Percentiles rank a stretch among this genome's conserved stretches.
These are phyloP conservation scores for Populus nigra DNA, from an alignment of 345 rosid species.

Conservation along the genomic window DNA sequence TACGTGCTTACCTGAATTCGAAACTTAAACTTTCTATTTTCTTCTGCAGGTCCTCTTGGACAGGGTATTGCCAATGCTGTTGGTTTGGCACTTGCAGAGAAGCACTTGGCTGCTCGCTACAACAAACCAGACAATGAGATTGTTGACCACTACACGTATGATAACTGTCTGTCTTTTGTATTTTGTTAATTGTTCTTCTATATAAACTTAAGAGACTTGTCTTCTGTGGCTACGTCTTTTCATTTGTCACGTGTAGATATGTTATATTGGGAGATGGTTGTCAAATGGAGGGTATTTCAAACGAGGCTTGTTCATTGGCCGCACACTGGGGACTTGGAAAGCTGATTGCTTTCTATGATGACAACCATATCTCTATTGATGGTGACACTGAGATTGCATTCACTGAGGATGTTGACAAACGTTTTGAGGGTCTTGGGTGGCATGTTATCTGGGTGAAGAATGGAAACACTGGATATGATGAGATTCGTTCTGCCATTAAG, in stretches of 20 bases:
- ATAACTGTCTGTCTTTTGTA: not conserved
- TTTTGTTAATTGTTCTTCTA: not conserved
- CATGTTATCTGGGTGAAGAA: conserved; percentile 99
- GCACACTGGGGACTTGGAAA: conserved; percentile 99
- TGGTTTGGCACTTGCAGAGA: conserved; percentile 92
- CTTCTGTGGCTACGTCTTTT: not conserved
- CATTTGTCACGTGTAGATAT: conserved; percentile 44
- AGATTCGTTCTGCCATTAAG: conserved; percentile 97
- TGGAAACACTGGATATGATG: conserved; percentile 97
- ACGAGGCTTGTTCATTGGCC: conserved; percentile 91
- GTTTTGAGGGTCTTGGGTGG: conserved; percentile 99
- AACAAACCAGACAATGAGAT: conserved; percentile 80
- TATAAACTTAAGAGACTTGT: not conserved
- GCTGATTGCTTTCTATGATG: conserved; percentile 96
- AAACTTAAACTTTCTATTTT: not conserved
- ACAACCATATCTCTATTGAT: conserved; percentile 97
- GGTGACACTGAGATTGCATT: conserved; percentile 98
- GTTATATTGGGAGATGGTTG: conserved; percentile 89
- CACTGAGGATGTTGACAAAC: conserved; percentile 75
- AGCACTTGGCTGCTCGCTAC: conserved; percentile 85
- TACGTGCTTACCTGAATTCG: not conserved
- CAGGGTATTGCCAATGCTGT: conserved; percentile 93
- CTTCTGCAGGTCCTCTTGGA: conserved; percentile 79
- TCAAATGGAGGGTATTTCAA: conserved; percentile 95
- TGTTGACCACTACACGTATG: conserved; percentile 87